Percentiles rank a stretch among this genome's conserved stretches.
These are phyloP conservation scores for Vicia villosa DNA, from an alignment of 306 rosid species.

Conservation along the genomic window DNA sequence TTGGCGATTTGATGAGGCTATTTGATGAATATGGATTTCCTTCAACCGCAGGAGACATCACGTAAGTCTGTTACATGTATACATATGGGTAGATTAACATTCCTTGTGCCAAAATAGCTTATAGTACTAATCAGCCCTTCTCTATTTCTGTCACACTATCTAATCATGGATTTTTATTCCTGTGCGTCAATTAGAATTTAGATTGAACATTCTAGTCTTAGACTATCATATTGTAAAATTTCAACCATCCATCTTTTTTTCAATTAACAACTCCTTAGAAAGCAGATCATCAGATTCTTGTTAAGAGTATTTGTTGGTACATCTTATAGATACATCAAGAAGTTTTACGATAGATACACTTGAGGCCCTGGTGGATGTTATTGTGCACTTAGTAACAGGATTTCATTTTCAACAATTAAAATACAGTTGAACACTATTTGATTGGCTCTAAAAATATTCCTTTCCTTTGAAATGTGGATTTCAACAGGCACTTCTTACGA, in stretches of 20 bases:
- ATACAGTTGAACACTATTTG: background rate
- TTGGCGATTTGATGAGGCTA: conserved; percentile 98
- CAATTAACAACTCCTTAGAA: conserved; percentile 8
- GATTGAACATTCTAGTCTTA: conserved; percentile 13
- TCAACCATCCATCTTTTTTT: conserved; percentile 25
- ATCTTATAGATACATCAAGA: conserved; percentile 6
- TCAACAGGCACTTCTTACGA: conserved; percentile 9
- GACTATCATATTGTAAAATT: conserved; percentile 26
- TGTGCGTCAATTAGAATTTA: conserved; percentile 4
- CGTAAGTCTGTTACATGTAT: conserved; percentile 61
- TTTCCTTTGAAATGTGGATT: background rate
- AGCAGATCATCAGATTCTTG: conserved; percentile 4
- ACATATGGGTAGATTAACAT: conserved; percentile 24
- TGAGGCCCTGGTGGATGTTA: conserved; percentile 9
- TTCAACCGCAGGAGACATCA: conserved; percentile 96
- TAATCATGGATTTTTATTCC: conserved; percentile 16
- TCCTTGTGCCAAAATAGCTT: conserved; percentile 23
- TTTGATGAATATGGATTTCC: conserved; percentile 99
- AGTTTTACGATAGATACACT: conserved; percentile 19
- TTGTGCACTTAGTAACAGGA: background rate
- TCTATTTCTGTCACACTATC: conserved; percentile 19
- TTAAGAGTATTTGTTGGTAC: background rate
- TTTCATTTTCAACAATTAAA: background rate
- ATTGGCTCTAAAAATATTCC: background rate
- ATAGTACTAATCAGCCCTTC: conserved; percentile 13